Evolutionary conservation across 305 asterid genomes (phyloP), one percentile per base, ranked within the genome.

Genomic region (Fraxinus dipetala): DNA sequence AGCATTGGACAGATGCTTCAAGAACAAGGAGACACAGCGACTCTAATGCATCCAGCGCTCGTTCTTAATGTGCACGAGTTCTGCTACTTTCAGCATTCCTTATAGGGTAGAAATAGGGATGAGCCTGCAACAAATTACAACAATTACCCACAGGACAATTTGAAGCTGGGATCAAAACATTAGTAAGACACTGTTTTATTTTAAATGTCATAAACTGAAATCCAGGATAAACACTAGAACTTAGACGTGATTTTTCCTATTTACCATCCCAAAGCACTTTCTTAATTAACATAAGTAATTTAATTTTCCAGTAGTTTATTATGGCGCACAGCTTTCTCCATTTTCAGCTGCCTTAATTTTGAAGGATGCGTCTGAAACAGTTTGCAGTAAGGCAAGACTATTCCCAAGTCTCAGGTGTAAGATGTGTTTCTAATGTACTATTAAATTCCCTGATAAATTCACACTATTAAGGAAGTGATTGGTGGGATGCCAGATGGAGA

Each of bases 1-100:
- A 81, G 74, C 75, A 82, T 38, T 40, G 63, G 54, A 13, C 70
- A 4, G 79, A 74, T 76, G 77, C 86, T 20, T 59, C 69, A 74
- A 78, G 82, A 83, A 78, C 18, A 54, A 69, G 16, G 10, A 30
- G 83, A 76, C 67, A 73, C 78, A 85, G n/a, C 16, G 14, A 76
- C 26, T 75, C 48, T 56, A 75, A 45, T 48, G 79, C 78, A 72
- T 51, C 69, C 81, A 79, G 82, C 75, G 74, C 3, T 73, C 75
- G 22, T 24, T 54, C 81, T 87, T 82, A 94, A 63, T 89, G 94
- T 73, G 91, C 86, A 67, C 98, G 93, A 78, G 77, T 85, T 85
- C 96, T 89, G 90, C 99, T 94, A 87, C 90, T 87, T 78, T 94
- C 98, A 28, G 95, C 92, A 78, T 91, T 94, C 88, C 98, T 90